phyloP scores from a whole-genome alignment of 2,329 filamentous ascomycete species.

The Fusarium succisae region DNA sequence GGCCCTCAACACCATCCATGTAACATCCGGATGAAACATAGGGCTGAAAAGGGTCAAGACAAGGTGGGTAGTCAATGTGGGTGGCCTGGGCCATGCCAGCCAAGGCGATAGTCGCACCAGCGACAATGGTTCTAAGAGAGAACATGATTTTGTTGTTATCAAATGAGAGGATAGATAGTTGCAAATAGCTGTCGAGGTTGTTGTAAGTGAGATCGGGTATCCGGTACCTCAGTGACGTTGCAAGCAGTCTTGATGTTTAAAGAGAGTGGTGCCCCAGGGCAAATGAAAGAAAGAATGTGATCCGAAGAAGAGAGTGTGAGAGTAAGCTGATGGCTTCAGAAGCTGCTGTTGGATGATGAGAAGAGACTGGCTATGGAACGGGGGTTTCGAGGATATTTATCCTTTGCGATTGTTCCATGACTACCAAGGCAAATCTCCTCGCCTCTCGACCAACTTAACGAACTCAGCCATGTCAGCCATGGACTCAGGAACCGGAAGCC shows the following conservation, averaged over 20 bases:
- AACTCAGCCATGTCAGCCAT: conserved; percentile 2
- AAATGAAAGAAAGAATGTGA: conserved; percentile 18
- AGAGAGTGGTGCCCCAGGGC: conserved; percentile 34
- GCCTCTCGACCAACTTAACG: neutral
- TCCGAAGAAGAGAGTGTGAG: conserved; percentile 32
- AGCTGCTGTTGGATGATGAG: conserved; percentile 35
- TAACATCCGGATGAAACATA: conserved; percentile 61
- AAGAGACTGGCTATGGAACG: neutral
- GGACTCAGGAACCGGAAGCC: conserved; percentile 23
- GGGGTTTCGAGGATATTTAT: conserved; percentile 38
- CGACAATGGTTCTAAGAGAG: conserved; percentile 44
- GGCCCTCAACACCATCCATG: conserved; percentile 47
- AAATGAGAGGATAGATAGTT: conserved; percentile 26
- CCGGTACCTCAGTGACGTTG: conserved; percentile 12
- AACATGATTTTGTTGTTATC: conserved; percentile 25
- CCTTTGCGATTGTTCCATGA: neutral
- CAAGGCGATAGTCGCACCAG: conserved; percentile 52
- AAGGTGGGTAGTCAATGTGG: conserved; percentile 57
- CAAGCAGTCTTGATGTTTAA: conserved; percentile 26
- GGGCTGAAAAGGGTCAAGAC: conserved; percentile 56
- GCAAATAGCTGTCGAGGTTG: conserved; percentile 13
- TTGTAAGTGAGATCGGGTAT: conserved; percentile 3
- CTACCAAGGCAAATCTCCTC: neutral
- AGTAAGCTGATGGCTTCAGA: conserved; percentile 33
- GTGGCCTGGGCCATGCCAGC: conserved; percentile 51